Conservation (phyloP, 2,329 filamentous ascomycete genomes). For the Aureobasidium sp. region DNA sequence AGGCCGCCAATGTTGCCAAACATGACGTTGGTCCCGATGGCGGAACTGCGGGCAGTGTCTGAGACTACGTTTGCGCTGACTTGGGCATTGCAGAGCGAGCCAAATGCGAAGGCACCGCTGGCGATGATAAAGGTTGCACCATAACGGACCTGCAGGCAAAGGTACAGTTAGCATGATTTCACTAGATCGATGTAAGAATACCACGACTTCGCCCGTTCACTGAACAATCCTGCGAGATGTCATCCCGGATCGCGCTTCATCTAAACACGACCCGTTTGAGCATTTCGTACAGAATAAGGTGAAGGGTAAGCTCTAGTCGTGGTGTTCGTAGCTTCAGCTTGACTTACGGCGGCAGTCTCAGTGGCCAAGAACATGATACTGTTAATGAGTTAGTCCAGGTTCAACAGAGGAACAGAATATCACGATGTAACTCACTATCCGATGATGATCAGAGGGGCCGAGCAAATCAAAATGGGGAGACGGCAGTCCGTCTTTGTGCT, state of each 20-base stretch:
- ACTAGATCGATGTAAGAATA: too few relatives aligned
- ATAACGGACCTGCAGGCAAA: slow-evolving; percentile 44
- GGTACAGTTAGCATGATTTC: too few relatives aligned
- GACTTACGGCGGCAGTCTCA: slow-evolving; percentile 32
- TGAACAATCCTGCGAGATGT: too few relatives aligned
- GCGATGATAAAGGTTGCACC: slow-evolving; percentile 65
- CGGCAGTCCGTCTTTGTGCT: slow-evolving; percentile 56
- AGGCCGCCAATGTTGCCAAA: slow-evolving; percentile 61
- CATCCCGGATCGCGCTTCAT: too few relatives aligned
- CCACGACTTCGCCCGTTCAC: too few relatives aligned
- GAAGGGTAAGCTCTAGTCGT: too few relatives aligned
- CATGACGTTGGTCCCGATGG: slow-evolving; percentile 64
- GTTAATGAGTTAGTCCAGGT: not conserved
- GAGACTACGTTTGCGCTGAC: slow-evolving; percentile 64
- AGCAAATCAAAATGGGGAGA: slow-evolving; percentile 53
- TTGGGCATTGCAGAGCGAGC: slow-evolving; percentile 60
- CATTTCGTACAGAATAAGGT: too few relatives aligned
- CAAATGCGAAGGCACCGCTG: slow-evolving; percentile 56
- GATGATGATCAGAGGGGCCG: slow-evolving; percentile 57
- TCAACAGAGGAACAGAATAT: not conserved
- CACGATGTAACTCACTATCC: slow-evolving; percentile 42
- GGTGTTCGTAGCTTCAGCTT: too few relatives aligned
- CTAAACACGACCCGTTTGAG: too few relatives aligned
- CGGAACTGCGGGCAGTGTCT: slow-evolving; percentile 60
- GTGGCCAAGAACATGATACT: slow-evolving; percentile 59